Conservation (phyloP, 1,139 yeast genomes). For the Citeromyces siamensis region DNA sequence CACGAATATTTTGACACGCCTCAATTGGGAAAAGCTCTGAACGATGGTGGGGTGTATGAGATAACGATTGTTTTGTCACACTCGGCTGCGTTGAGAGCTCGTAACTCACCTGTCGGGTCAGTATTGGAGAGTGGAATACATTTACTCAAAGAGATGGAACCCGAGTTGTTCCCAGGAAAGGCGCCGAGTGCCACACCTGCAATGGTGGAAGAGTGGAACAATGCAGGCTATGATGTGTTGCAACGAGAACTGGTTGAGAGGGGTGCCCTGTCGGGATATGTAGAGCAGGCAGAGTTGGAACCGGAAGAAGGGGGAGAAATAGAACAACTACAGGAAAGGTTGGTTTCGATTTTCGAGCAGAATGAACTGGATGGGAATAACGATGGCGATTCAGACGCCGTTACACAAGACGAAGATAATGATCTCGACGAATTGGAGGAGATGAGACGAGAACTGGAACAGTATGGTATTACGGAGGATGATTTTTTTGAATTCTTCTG, state of each 20-base stretch:
- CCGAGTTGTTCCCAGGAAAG: slow-evolving; percentile 1
- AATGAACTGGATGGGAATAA: too few species aligned
- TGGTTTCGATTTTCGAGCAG: slow-evolving; percentile 8
- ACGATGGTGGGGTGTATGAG: slow-evolving; percentile 12
- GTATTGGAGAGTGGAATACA: background rate
- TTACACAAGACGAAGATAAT: slow-evolving; percentile 14
- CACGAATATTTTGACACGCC: background rate
- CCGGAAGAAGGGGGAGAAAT: background rate
- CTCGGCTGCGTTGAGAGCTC: background rate
- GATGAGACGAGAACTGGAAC: slow-evolving; percentile 16
- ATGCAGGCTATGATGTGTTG: background rate
- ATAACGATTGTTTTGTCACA: background rate
- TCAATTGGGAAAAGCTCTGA: slow-evolving; percentile 2
- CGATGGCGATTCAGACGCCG: slow-evolving; percentile 12
- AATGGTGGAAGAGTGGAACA: background rate
- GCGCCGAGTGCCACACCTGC: background rate
- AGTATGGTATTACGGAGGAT: slow-evolving; percentile 40
- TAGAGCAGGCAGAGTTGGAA: background rate
- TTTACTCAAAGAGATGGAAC: slow-evolving; percentile 3
- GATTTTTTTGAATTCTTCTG: slow-evolving; percentile 51
- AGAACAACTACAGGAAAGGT: slow-evolving; percentile 9
- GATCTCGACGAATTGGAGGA: slow-evolving; percentile 14
- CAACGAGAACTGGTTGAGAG: background rate
- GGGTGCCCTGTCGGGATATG: background rate
- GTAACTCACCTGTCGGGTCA: background rate